Evolutionary conservation across 768 basidiomycete species (phyloP).

Genomic region (Mycena belliarum): DNA sequence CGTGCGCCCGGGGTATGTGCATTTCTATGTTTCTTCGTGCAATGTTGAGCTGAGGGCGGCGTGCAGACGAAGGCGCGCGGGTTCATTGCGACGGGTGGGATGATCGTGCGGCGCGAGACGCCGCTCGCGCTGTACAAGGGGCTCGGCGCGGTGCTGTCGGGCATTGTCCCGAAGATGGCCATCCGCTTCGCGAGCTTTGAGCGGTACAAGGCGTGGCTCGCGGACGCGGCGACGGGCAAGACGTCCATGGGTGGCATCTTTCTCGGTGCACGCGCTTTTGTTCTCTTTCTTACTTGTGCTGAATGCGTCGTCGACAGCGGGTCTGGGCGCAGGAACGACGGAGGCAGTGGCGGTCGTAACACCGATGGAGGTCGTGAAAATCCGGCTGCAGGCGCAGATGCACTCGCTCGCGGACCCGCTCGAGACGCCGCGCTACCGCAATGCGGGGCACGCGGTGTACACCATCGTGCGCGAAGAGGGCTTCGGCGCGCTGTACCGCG

Average conservation of each 20-base stretch:
- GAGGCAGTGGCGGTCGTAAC: constrained; percentile 95
- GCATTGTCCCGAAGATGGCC: constrained; percentile 99
- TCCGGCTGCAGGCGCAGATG: constrained; percentile 94
- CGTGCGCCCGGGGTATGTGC: constrained; percentile 76
- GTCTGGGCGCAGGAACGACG: constrained; percentile 91
- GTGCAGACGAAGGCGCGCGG: constrained; percentile 86
- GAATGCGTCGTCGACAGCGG: constrained; percentile 47
- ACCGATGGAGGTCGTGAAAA: constrained; percentile 99
- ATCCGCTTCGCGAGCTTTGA: constrained; percentile 99
- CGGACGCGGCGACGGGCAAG: constrained; percentile 75
- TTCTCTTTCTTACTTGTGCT: too few species aligned
- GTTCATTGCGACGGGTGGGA: constrained; percentile 86
- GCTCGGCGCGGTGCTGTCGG: constrained; percentile 92
- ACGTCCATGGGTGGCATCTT: constrained; percentile 83
- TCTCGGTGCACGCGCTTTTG: constrained; percentile 43
- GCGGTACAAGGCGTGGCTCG: constrained; percentile 83
- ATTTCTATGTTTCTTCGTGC: too few species aligned
- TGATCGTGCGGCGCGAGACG: constrained; percentile 89
- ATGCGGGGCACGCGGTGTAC: constrained; percentile 95
- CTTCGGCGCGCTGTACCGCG: constrained; percentile 79
- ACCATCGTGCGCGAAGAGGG: constrained; percentile 95
- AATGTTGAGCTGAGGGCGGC: background rate
- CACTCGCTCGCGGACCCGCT: constrained; percentile 96
- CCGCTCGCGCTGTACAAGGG: constrained; percentile 97
- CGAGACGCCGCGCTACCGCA: constrained; percentile 91